Base-by-base conservation (phyloP, 2,329 filamentous ascomycete species). In the Cordyceps javanica region DNA sequence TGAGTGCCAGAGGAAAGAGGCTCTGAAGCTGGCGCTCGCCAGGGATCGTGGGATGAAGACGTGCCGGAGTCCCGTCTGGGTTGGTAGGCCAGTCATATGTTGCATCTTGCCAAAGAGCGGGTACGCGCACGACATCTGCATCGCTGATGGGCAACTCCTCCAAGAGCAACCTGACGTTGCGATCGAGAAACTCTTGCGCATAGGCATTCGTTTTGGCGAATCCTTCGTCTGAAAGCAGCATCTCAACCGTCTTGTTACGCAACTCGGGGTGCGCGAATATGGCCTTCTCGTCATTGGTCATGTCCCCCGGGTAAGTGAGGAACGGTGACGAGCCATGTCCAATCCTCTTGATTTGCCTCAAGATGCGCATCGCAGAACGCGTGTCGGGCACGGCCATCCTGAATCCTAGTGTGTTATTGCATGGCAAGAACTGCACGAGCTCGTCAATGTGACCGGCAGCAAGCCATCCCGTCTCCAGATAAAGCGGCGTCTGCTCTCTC, bases 381-480 rank as follows among this genome's bases (percentile, higher is more conserved):
- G 36, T 19, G 19, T 38, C 16, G 10, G 36, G 36, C 16, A 38
- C 16, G 1, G 36, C 36, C 16, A 38, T 9, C 8, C 16, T 14
- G 10, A 38, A 38, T 19, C 36, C 16, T 7, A 38, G 1, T 9
- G 36, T 19, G 16, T 38, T 38, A 19, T 38, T 38, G 0, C 8
- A 38, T 9, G 36, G 36, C 2, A 38, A n/a, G 10, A 38, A 38
- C 16, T 38, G 36, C 1, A 72, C 61, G n/a, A 71, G 65, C 54
- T 72, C 68, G 39, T 72, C 68, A 10, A 72, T 66, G 49, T 73
- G 70, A 0, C 69, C 68, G 3, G 68, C 60, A 1, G 46, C 53
- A 2, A 72, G 65, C 67, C 68, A 72, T 5, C 65, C 65, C 0
- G 67, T 63, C 39, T 72, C 69, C 0, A 72, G 61, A 5, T 69